A percentile compares a stretch with the other conserved stretches of the same genome.
Evolutionary conservation across 2,329 filamentous ascomycete species (phyloP).

Genomic region (Botrytis paeoniae): DNA sequence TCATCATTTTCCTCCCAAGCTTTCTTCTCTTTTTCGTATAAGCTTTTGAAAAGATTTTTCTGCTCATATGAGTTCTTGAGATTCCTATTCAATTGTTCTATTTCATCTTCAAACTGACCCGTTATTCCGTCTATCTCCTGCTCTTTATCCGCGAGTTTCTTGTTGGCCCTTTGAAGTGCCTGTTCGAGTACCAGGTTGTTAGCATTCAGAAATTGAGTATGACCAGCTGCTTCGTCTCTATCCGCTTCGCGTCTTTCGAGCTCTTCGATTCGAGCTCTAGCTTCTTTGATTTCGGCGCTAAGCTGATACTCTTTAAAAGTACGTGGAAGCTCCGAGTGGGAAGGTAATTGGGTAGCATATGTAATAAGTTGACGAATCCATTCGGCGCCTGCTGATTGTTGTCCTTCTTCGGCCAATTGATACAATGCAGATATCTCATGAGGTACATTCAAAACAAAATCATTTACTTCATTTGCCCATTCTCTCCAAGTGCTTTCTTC

Average conservation of each 20-base stretch:
- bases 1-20: neutral
- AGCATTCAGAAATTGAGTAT: too few species aligned
- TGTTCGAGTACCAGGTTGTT: neutral
- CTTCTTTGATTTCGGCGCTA: neutral
- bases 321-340: neutral
- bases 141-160: neutral
- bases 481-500: neutral
- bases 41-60: neutral
- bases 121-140: neutral
- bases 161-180: neutral
- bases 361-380: constrained; percentile 14
- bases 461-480: neutral
- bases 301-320: constrained; percentile 3
- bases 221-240: neutral
- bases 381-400: constrained; percentile 5
- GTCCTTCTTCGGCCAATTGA: neutral
- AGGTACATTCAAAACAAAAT: neutral
- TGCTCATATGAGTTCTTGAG: neutral
- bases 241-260: neutral
- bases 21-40: neutral
- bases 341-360: neutral
- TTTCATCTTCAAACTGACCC: neutral
- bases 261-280: neutral
- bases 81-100: neutral
- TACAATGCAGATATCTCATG: neutral